Evolutionary conservation across 169 alveolate species (phyloP).

Genomic region (Amoebophrya sp.): DNA sequence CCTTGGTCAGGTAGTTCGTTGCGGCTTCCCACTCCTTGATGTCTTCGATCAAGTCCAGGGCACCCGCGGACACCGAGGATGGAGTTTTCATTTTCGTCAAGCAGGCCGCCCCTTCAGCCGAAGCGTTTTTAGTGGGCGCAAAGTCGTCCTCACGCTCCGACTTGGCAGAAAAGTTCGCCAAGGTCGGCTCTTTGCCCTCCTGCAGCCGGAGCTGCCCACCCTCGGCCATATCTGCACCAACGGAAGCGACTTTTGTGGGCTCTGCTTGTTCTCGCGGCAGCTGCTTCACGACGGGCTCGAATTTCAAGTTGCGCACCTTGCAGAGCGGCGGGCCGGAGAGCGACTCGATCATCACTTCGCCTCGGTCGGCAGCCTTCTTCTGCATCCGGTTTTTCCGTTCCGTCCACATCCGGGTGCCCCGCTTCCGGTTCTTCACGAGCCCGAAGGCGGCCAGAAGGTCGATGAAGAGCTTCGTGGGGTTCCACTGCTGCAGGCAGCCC

Average conservation of each 20-base stretch:
- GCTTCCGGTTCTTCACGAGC: constrained; percentile 23
- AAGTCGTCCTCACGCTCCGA: too few relatives aligned
- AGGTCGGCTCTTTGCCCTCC: not conserved
- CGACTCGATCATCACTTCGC: not conserved
- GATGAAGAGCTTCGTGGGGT: constrained; percentile 53
- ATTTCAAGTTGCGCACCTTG: not conserved
- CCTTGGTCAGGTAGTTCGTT: not conserved
- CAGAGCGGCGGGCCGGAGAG: not conserved
- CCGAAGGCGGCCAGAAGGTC: constrained; percentile 31
- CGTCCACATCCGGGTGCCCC: not conserved
- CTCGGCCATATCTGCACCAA: too few relatives aligned
- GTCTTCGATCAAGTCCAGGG: not conserved
- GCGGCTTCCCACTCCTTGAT: too few relatives aligned
- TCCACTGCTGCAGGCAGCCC: constrained; percentile 51
- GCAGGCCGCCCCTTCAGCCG: not conserved
- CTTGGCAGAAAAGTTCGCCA: too few relatives aligned
- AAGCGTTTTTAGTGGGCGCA: too few relatives aligned
- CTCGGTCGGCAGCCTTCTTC: not conserved
- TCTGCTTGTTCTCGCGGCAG: too few relatives aligned
- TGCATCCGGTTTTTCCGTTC: not conserved
- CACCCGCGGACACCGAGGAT: not conserved
- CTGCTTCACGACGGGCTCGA: not conserved
- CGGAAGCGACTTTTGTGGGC: too few relatives aligned
- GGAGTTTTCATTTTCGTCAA: not conserved
- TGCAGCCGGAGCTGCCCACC: not conserved